Evolutionary conservation across 2,329 filamentous ascomycete genomes (phyloP), one percentile per base, ranked within the genome.

Genomic region (Colletotrichum spinosum): DNA sequence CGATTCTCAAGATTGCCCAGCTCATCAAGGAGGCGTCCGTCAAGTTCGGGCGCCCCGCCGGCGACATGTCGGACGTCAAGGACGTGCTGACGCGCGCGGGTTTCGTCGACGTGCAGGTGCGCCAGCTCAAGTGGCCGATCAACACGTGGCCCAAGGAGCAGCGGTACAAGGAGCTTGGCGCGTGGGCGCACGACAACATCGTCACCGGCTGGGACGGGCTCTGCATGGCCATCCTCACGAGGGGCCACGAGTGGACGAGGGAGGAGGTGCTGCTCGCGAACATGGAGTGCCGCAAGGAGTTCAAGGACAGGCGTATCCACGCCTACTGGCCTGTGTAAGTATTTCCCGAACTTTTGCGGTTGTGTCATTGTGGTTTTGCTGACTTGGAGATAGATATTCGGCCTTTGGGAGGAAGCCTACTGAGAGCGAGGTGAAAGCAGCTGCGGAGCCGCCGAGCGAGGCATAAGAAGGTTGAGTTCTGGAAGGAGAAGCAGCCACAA

Each of bases 1-100:
- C 77, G 51, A 60, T 78, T 0, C 2, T 59, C 0, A 33, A 34
- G 12, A 77, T 4, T 2, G 25, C 42, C 6, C 42, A n/a, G 13
- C 6, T 44, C 42, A 4, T 44, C 42, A 15, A 9, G 42, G 34
- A 62, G 11, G 59, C 59, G 0, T 34, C 37, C 1, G 48, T 15
- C 0, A n/a, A 6, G 2, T 25, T 50, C 6, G 60, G 54, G 1
- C 54, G 25, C 3, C 35, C 41, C 0, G 17, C 10, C 11, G 5
- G 38, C 2, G 35, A 48, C 3, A 9, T 42, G 2, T 17, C 33
- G 8, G 15, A 11, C 12, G 13, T 63, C 4, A 53, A 48, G 17
- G 42, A 35, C 8, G 25, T 41, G 4, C 13, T 63, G 5, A 41
- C 15, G 6, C 13, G 34, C 3, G 38, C 35, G 4, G 60, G 60